phyloP scores from a whole-genome alignment of 306 rosid species.

The Pterocarpus macrocarpus region DNA sequence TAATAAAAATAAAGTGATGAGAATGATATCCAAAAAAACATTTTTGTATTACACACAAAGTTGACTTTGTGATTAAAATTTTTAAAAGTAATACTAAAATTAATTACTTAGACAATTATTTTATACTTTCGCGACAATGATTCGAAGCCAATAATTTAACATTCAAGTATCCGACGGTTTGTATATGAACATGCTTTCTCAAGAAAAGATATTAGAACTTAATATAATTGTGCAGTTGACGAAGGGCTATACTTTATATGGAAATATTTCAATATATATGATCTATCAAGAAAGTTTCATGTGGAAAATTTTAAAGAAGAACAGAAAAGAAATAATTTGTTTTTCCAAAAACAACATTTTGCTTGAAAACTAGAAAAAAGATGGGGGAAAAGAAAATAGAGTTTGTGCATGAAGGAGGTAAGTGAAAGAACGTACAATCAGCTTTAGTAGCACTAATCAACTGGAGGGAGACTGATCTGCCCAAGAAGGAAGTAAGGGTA shows the following conservation, averaged over 20 bases:
- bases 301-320: not conserved
- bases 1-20: not conserved
- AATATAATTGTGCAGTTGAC: not conserved
- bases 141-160: not conserved
- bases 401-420: not conserved
- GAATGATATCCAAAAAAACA: not conserved
- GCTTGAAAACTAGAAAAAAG: too few species aligned
- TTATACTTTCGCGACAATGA: not conserved
- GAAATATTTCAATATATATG: too few species aligned
- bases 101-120: not conserved
- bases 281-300: too few species aligned
- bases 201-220: too few species aligned
- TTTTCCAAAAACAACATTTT: too few species aligned
- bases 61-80: not conserved
- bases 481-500: constrained; percentile 8
- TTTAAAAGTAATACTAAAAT: not conserved
- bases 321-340: not conserved
- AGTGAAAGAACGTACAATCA: constrained; percentile 28
- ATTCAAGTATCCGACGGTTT: not conserved
- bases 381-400: too few species aligned
- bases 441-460: constrained; percentile 41
- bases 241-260: not conserved
- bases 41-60: not conserved
- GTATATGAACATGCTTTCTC: too few species aligned
- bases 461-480: constrained; percentile 8